A percentile compares a stretch with the other conserved stretches of the same genome.
Evolutionary conservation across 2,329 filamentous ascomycete genomes (phyloP).

Genomic region (Arthrinium phaeospermum): DNA sequence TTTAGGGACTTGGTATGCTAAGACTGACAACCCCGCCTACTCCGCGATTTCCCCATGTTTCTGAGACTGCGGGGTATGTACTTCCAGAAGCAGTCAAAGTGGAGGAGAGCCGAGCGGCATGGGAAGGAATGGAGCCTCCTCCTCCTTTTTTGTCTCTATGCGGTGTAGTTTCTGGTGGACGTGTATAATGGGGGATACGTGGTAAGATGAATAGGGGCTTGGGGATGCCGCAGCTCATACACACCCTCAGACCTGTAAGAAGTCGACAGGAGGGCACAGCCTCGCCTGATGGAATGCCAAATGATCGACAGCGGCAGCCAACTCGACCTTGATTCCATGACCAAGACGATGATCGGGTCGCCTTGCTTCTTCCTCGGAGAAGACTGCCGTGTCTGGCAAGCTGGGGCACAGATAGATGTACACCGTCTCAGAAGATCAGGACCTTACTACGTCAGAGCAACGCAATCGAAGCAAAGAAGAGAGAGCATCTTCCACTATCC

Average conservation of each 20-base stretch:
- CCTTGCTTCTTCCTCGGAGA: slow-evolving; percentile 6
- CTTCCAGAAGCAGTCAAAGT: not conserved
- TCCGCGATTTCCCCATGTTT: not conserved
- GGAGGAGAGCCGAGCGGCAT: not conserved
- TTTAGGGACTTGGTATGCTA: not conserved
- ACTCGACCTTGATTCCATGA: not conserved
- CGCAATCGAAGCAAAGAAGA: not conserved
- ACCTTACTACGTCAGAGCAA: slow-evolving; percentile 6
- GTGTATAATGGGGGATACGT: not conserved
- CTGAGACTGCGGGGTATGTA: not conserved
- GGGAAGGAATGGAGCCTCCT: not conserved
- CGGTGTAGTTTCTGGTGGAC: not conserved
- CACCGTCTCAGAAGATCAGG: not conserved
- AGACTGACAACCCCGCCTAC: not conserved
- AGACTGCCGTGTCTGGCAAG: not conserved
- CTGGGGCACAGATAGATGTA: not conserved
- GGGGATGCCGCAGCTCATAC: not conserved
- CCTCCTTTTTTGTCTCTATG: not conserved
- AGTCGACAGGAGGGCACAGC: not conserved
- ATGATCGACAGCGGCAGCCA: not conserved
- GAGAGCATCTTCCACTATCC: not conserved
- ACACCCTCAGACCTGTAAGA: not conserved
- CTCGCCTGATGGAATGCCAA: not conserved
- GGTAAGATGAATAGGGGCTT: not conserved
- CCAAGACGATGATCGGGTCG: not conserved